Evolutionary conservation across 2,329 filamentous ascomycete genomes (phyloP).

Genomic region (Venturia pyrina): DNA sequence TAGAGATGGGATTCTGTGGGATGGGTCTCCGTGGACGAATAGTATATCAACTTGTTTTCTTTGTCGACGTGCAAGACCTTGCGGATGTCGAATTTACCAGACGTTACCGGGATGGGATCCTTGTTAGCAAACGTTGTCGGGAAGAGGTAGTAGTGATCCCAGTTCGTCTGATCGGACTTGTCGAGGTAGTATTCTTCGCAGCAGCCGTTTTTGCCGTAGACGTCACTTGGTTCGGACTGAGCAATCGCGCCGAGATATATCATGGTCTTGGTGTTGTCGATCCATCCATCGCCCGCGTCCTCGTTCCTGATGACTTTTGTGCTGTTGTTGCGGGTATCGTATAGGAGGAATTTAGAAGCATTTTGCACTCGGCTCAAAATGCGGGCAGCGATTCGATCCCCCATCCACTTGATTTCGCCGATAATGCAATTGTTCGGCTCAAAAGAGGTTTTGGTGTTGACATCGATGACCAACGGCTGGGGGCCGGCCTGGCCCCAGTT

Average conservation of each 20-base stretch:
- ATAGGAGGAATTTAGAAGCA: slow-evolving; percentile 49
- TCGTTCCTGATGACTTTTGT: slow-evolving; percentile 44
- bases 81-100: slow-evolving; percentile 56
- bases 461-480: background rate
- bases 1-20: slow-evolving; percentile 59
- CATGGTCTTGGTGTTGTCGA: slow-evolving; percentile 50
- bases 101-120: slow-evolving; percentile 47
- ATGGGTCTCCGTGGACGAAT: slow-evolving; percentile 53
- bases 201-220: slow-evolving; percentile 15
- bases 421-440: slow-evolving; percentile 52
- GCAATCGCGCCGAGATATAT: slow-evolving; percentile 42
- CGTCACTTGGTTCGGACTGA: slow-evolving; percentile 14
- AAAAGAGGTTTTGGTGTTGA: slow-evolving; percentile 36
- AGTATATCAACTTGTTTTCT: slow-evolving; percentile 49
- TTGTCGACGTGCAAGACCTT: slow-evolving; percentile 51
- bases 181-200: slow-evolving; percentile 51
- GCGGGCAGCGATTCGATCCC: slow-evolving; percentile 50
- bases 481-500: slow-evolving; percentile 16
- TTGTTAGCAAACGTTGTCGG: slow-evolving; percentile 41
- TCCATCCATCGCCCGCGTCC: slow-evolving; percentile 51
- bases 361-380: slow-evolving; percentile 62
- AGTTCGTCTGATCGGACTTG: slow-evolving; percentile 55
- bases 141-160: slow-evolving; percentile 56
- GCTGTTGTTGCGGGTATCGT: slow-evolving; percentile 40
- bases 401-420: slow-evolving; percentile 59